Evolutionary conservation across 257 asterid species (phyloP).

Genomic region (Coffea canephora): DNA sequence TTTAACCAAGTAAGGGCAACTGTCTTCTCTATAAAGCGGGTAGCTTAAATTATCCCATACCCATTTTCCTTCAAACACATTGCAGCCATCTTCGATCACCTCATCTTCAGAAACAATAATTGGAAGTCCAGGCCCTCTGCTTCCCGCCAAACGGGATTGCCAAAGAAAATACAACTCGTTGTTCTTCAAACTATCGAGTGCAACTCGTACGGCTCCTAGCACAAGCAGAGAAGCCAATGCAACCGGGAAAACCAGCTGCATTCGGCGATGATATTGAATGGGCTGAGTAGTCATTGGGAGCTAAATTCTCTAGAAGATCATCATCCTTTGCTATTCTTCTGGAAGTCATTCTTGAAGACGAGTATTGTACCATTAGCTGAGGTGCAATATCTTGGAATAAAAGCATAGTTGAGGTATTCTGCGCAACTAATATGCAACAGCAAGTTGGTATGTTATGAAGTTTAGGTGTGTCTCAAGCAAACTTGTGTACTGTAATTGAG

Average conservation of each 20-base stretch:
- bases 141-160: conserved; percentile 22
- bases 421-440: conserved; percentile 36
- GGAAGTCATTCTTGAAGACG: conserved; percentile 13
- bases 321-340: neutral
- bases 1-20: conserved; percentile 68
- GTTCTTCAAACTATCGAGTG: conserved; percentile 50
- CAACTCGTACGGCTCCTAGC: conserved; percentile 54
- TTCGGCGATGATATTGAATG: conserved; percentile 40
- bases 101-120: conserved; percentile 59
- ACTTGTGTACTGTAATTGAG: conserved; percentile 2
- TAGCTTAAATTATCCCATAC: conserved; percentile 54
- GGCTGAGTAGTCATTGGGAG: conserved; percentile 37
- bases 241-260: conserved; percentile 50
- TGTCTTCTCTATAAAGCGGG: conserved; percentile 71
- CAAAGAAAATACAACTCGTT: conserved; percentile 27
- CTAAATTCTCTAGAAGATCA: conserved; percentile 9
- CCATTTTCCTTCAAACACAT: conserved; percentile 80
- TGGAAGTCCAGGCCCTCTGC: conserved; percentile 33
- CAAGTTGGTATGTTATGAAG: conserved; percentile 54
- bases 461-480: conserved; percentile 15
- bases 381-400: conserved; percentile 36
- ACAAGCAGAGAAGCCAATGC: conserved; percentile 54
- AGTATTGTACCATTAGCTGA: conserved; percentile 17
- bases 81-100: conserved; percentile 59
- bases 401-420: conserved; percentile 35